phyloP scores from a whole-genome alignment of 352 stramenopile species.

The Globisporangium cystogenes region DNA sequence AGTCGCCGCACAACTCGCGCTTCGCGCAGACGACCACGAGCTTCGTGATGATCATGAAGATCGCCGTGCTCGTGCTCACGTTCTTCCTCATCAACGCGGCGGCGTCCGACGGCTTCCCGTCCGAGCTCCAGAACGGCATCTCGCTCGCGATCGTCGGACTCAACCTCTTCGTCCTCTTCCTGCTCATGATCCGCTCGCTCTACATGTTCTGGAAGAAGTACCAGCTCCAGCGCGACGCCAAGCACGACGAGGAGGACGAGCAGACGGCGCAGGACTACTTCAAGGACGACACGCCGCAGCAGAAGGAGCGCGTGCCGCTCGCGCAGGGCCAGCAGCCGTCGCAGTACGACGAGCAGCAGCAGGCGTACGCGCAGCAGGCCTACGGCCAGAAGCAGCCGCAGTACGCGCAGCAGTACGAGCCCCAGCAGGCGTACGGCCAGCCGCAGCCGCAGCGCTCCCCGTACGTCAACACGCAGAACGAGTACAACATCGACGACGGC shows the following conservation, averaged over 20 bases:
- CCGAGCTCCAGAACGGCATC: conserved; percentile 58
- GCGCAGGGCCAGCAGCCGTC: conserved; percentile 10
- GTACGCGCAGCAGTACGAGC: neutral
- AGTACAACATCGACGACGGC: conserved; percentile 17
- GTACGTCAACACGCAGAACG: conserved; percentile 30
- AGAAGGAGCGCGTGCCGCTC: conserved; percentile 20
- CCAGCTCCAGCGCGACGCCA: conserved; percentile 54
- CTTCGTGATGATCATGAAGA: conserved; percentile 78
- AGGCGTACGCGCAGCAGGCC: conserved; percentile 7
- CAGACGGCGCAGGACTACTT: conserved; percentile 59
- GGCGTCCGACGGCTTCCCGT: conserved; percentile 46
- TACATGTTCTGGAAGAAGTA: conserved; percentile 75
- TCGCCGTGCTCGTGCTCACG: conserved; percentile 61
- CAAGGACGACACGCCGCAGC: conserved; percentile 51
- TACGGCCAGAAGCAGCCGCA: neutral
- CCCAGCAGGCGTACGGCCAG: conserved; percentile 8
- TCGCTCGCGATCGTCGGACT: conserved; percentile 62
- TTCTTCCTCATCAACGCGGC: conserved; percentile 67
- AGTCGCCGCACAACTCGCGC: conserved; percentile 60
- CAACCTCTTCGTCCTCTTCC: conserved; percentile 59
- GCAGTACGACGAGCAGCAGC: conserved; percentile 6
- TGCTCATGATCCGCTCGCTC: conserved; percentile 60
- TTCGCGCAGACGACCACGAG: conserved; percentile 71
- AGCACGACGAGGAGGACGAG: conserved; percentile 51
- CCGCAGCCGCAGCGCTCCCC: conserved; percentile 19